Evolutionary conservation across 208 protist species (phyloP), one percentile per base, ranked within the genome.

Genomic region (Acanthamoeba sp.): DNA sequence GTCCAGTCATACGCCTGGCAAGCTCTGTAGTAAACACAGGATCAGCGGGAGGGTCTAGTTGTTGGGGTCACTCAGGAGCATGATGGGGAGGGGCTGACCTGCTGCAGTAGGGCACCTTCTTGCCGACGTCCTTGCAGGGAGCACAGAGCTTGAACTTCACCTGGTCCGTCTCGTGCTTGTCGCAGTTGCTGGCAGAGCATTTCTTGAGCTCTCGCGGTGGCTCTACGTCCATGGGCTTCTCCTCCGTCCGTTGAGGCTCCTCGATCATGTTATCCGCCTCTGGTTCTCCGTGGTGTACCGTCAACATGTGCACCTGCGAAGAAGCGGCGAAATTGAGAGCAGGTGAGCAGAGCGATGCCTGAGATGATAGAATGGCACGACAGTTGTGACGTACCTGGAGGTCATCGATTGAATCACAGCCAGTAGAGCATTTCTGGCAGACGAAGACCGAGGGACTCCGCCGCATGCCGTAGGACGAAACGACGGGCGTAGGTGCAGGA

Each of bases 251-350:
- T 45, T 29, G n/a, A 24, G 45, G 4, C 16, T 64, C n/a, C 27
- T 34, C 89, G 22, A 59, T 27, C 78, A 59, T 59, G n/a, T 24
- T 82, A 7, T 32, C 32, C n/a, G 66, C 89, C 42, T 93, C 89
- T 4, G 38, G 36, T 29, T 93, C 66, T 78, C 52, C 89, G 32
- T 93, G 64, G 20, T 93, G 89, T 4, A 42, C 57, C 45, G 89
- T 93, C 40, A 93, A 40, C 89, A 93, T 59, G 45, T 93, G 89
- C n/a, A 93, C 87, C 64, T 73, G 16, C 62, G 12, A 69, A 10
- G 14, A 12, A 38, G 34, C 12, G 18, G 9, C 4, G 34, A 34
- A 73, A 73, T 6, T 66, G 24, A 6, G 24, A 32, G n/a, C 0
- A 42, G 22, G 12, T 73, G 64, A 73, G 34, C 10, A 73, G 22